phyloP scores from a whole-genome alignment of 371 early-diverging fungal species.

The Mucor lusitanicus region DNA sequence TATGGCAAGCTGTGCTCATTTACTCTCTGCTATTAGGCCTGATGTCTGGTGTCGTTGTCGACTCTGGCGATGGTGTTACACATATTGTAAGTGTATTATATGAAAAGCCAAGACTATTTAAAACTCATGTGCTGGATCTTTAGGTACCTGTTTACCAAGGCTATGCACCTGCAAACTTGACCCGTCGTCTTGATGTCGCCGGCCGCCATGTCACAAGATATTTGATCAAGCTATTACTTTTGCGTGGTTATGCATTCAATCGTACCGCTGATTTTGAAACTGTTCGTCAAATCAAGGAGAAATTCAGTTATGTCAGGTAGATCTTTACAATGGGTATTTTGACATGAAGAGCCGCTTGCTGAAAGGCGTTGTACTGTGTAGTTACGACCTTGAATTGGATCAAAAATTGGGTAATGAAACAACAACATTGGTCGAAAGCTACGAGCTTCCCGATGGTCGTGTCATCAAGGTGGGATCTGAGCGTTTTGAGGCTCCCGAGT shows the following conservation, averaged over 20 bases:
- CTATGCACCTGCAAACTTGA: constrained; percentile 89
- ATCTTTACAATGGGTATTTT: neutral
- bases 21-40: constrained; percentile 57
- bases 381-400: constrained; percentile 93
- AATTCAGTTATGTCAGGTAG: constrained; percentile 95
- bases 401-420: constrained; percentile 95
- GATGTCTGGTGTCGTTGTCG: constrained; percentile 96
- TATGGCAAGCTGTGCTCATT: neutral
- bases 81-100: constrained; percentile 71
- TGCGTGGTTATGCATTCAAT: constrained; percentile 96
- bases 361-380: constrained; percentile 18
- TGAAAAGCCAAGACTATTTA: neutral
- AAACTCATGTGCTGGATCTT: neutral
- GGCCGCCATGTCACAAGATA: constrained; percentile 97
- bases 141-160: constrained; percentile 94
- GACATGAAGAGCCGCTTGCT: neutral
- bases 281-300: constrained; percentile 94
- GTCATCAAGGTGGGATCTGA: constrained; percentile 98
- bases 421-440: constrained; percentile 92
- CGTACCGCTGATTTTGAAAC: constrained; percentile 98
- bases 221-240: constrained; percentile 90
- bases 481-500: constrained; percentile 97
- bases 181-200: constrained; percentile 92
- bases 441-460: constrained; percentile 98
- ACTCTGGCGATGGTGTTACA: constrained; percentile 97